Base-by-base conservation (phyloP, 2,329 filamentous ascomycete genomes). In the Didymella sp. region DNA sequence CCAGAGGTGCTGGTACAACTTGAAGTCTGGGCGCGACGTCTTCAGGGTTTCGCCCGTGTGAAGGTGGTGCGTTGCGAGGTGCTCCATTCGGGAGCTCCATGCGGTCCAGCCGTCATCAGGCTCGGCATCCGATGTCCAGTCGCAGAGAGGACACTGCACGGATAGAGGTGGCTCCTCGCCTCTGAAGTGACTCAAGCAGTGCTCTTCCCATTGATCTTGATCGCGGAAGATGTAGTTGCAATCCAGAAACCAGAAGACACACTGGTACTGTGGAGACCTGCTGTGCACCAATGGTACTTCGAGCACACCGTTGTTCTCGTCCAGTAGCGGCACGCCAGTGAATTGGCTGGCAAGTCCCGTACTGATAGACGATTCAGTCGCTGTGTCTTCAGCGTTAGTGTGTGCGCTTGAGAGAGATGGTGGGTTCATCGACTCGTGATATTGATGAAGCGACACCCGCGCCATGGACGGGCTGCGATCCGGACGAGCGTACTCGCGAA, bases 111-210 rank as follows among this genome's bases (percentile, higher is more conserved):
- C 70, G 24, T 64, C 42, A 0, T 63, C 55, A 19, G 27, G 31
- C 51, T 2, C 28, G 6, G 28, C 37, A n/a, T n/a, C n/a, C n/a
- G n/a, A n/a, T n/a, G n/a, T 49, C 62, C 68, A 76, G 6, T 68
- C 66, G 59, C 73, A 76, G 6, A 76, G 56, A 22, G 73, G 72
- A 50, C 73, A 76, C 8, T 59, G 56, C 5, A 71, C 71, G 1
- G 57, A 61, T 42, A 58, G 61, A 1, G 73, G 73, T 1, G 73
- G 73, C 24, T 69, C 60, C 44, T 73, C 61, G 49, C 70, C 68
- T n/a, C 64, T 64, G 55, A 75, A 74, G 58, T 76, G 73, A n/a
- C 56, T 52, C 3, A 69, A 50, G 56, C 71, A 73, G 60, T 76
- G 73, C 4, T 47, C 63, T 15, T 59, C 48, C 73, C 73, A 76